Evolutionary conservation across 2,329 filamentous ascomycete genomes (phyloP).

Genomic region (Ophiocordyceps camponoti-leonardi): DNA sequence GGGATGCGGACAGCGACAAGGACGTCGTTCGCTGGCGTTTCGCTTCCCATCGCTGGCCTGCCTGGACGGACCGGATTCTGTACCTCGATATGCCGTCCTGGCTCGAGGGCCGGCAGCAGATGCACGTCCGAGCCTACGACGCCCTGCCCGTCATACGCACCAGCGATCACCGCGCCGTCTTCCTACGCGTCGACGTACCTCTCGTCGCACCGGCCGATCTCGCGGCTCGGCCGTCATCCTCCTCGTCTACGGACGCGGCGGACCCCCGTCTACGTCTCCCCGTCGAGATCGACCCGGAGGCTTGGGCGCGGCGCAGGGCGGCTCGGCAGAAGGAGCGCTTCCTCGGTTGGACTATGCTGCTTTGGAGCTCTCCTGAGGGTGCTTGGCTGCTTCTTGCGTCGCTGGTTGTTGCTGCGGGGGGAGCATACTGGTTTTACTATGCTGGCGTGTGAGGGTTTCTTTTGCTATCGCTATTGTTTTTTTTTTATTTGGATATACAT

Average conservation of each 20-base stretch:
- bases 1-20: slow-evolving; percentile 15
- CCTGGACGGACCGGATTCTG: slow-evolving; percentile 85
- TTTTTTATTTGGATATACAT: too few species aligned
- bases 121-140: slow-evolving; percentile 49
- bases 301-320: slow-evolving; percentile 32
- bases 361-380: slow-evolving; percentile 36
- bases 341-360: slow-evolving; percentile 35
- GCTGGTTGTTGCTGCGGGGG: slow-evolving; percentile 21
- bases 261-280: slow-evolving; percentile 30
- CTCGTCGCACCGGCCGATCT: slow-evolving; percentile 28
- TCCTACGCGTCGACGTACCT: slow-evolving; percentile 51
- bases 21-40: slow-evolving; percentile 44
- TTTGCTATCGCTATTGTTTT: too few species aligned
- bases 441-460: not conserved
- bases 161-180: slow-evolving; percentile 79
- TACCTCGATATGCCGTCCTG: slow-evolving; percentile 48
- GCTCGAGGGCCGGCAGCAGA: slow-evolving; percentile 18
- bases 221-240: slow-evolving; percentile 7
- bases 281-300: slow-evolving; percentile 33
- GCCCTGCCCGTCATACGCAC: slow-evolving; percentile 63
- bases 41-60: slow-evolving; percentile 70
- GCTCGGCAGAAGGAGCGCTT: slow-evolving; percentile 28
- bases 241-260: slow-evolving; percentile 1
- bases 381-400: slow-evolving; percentile 24
- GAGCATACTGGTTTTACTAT: slow-evolving; percentile 25